Evolutionary conservation across 2,329 filamentous ascomycete genomes (phyloP).

Genomic region (Lecanicillium sp.): DNA sequence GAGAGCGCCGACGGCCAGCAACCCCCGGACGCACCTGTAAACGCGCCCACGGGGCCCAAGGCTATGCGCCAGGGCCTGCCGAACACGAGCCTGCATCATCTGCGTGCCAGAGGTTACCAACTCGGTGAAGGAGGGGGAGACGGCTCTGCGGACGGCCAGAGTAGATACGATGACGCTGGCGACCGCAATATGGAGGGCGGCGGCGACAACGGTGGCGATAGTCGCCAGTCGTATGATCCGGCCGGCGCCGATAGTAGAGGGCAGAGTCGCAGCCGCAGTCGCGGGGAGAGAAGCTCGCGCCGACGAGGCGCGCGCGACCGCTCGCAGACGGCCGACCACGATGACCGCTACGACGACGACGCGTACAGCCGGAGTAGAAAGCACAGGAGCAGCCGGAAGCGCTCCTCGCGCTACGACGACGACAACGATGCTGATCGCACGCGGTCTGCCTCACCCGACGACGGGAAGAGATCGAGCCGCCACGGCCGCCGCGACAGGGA

Average conservation of each 20-base stretch:
- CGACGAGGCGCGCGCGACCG: slow-evolving; percentile 51
- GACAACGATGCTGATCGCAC: slow-evolving; percentile 49
- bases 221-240: slow-evolving; percentile 27
- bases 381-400: slow-evolving; percentile 38
- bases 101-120: slow-evolving; percentile 48
- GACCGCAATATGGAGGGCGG: slow-evolving; percentile 14
- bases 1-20: slow-evolving; percentile 6
- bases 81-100: slow-evolving; percentile 68
- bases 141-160: slow-evolving; percentile 9
- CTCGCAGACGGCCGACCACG: slow-evolving; percentile 44
- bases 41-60: slow-evolving; percentile 85
- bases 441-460: slow-evolving; percentile 59
- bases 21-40: slow-evolving; percentile 40
- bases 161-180: slow-evolving; percentile 16
- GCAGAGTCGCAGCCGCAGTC: slow-evolving; percentile 24
- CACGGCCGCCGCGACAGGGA: slow-evolving; percentile 55
- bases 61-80: slow-evolving; percentile 87
- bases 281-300: slow-evolving; percentile 40
- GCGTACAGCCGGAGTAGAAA: slow-evolving; percentile 43
- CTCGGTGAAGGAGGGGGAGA: slow-evolving; percentile 27
- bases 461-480: slow-evolving; percentile 50
- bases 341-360: slow-evolving; percentile 42
- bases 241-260: slow-evolving; percentile 29
- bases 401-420: slow-evolving; percentile 38
- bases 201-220: slow-evolving; percentile 18